Conservation (phyloP, 768 basidiomycete species). For the Cytidiella melzeri region DNA sequence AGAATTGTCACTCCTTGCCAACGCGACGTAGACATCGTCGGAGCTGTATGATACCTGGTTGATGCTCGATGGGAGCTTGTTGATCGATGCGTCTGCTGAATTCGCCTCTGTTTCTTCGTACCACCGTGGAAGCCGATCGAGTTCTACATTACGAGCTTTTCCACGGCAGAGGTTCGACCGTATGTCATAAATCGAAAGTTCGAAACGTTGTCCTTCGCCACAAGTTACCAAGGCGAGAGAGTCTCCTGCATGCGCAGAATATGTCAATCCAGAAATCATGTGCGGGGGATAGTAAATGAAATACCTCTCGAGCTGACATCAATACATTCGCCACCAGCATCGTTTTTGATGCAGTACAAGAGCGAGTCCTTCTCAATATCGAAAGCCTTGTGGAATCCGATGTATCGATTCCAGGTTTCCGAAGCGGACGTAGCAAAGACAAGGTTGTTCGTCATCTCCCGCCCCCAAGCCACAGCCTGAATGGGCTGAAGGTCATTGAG, state of each 20-base stretch:
- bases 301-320: conserved; percentile 42
- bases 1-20: conserved; percentile 53
- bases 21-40: conserved; percentile 53
- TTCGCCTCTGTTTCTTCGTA: background rate
- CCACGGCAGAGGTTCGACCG: background rate
- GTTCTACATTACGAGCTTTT: background rate
- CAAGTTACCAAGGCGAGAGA: conserved; percentile 1
- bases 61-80: conserved; percentile 30
- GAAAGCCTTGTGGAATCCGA: conserved; percentile 46
- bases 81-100: conserved; percentile 11
- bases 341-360: conserved; percentile 34
- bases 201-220: background rate
- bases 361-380: conserved; percentile 25
- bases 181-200: background rate
- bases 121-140: background rate
- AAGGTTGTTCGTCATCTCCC: conserved; percentile 28
- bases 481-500: background rate
- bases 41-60: conserved; percentile 49
- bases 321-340: conserved; percentile 50
- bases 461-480: conserved; percentile 49
- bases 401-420: conserved; percentile 10
- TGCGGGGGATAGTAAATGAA: no score
- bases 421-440: conserved; percentile 59
- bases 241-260: background rate
- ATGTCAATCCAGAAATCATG: background rate